Percentiles rank a stretch among this genome's conserved stretches.
Conservation (phyloP, 768 basidiomycete genomes). For the Lentinus brumalis region DNA sequence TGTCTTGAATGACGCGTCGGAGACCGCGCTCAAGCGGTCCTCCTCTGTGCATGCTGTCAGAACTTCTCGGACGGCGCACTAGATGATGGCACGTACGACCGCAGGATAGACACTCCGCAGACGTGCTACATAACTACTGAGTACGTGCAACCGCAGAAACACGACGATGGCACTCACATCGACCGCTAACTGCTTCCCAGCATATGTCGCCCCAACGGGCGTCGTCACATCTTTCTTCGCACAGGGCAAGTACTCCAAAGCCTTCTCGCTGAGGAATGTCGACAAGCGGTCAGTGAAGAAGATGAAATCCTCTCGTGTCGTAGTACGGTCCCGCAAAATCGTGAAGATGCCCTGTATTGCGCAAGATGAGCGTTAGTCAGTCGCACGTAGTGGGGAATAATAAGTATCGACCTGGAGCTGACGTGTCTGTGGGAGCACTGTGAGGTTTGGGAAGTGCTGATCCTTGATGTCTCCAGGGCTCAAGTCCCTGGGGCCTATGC, state of each 20-base stretch:
- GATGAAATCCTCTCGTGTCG: constrained; percentile 82
- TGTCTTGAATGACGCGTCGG: constrained; percentile 83
- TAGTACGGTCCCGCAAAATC: constrained; percentile 72
- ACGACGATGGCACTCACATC: constrained; percentile 41
- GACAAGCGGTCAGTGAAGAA: constrained; percentile 90
- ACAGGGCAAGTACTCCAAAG: constrained; percentile 82
- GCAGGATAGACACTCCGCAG: constrained; percentile 87
- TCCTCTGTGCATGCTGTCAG: constrained; percentile 51
- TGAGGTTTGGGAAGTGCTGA: constrained; percentile 56
- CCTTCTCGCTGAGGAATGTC: constrained; percentile 81
- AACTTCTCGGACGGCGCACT: background rate
- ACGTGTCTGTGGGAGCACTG: constrained; percentile 73
- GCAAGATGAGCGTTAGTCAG: background rate
- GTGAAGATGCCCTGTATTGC: constrained; percentile 81
- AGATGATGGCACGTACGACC: constrained; percentile 60
- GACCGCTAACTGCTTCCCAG: constrained; percentile 65
- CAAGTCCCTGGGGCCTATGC: constrained; percentile 23
- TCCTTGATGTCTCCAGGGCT: constrained; percentile 25
- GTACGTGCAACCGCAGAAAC: background rate
- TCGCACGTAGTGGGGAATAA: background rate
- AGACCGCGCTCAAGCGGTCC: constrained; percentile 91
- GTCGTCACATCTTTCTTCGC: constrained; percentile 61
- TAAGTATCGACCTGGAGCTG: constrained; percentile 70
- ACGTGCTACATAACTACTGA: constrained; percentile 50
- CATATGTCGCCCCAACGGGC: constrained; percentile 55